Evolutionary conservation across 164 flowering plant genomes (phyloP), one percentile per base, ranked within the genome.

Genomic region (Protea cynaroides): DNA sequence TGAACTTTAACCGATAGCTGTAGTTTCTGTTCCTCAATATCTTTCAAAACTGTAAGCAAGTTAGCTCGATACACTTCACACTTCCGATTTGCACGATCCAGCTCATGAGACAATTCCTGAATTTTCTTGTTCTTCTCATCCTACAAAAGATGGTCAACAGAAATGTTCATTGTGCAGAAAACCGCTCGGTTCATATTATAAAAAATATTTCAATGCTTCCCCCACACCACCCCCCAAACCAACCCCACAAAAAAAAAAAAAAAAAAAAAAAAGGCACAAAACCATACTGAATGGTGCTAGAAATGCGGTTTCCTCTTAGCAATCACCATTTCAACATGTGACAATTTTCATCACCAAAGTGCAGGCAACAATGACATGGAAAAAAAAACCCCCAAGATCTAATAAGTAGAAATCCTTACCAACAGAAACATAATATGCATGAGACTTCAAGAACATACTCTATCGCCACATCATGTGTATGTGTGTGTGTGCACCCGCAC

Each of bases 121-220:
- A 81, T 77, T 66, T 72, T 77, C 69, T 64, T 75, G 36, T 76
- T 74, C 58, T 71, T 64, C 6, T 81, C 84, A 71, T 70, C 84
- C 84, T 81, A 50, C 66, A 69, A 65, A 57, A 47, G 37, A 47
- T 14, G 52, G 49, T 44, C 1, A 12, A 47, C 18, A 47, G 5
- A 47, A 47, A 15, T 40, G 46, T 40, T 40, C 13, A 47, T 15
- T 47, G n/a, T 18, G 15, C 19, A 15, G 52, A 47, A 47, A 47
- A 47, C 52, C 12, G 18, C 0, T 14, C 7, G 18, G 18, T 18
- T 47, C 52, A 47, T 47, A 47, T 4, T 1, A 40, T 2, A 8
- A 40, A 47, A 14, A 40, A 40, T 40, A 40, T 8, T 8, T 12
- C 46, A 40, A 4, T 37, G 40, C 4, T 4, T 37, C 4, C 9